Percentiles rank a stretch among this genome's conserved stretches.
Conservation (phyloP, 352 stramenopile genomes). For the Phytophthora capsici region DNA sequence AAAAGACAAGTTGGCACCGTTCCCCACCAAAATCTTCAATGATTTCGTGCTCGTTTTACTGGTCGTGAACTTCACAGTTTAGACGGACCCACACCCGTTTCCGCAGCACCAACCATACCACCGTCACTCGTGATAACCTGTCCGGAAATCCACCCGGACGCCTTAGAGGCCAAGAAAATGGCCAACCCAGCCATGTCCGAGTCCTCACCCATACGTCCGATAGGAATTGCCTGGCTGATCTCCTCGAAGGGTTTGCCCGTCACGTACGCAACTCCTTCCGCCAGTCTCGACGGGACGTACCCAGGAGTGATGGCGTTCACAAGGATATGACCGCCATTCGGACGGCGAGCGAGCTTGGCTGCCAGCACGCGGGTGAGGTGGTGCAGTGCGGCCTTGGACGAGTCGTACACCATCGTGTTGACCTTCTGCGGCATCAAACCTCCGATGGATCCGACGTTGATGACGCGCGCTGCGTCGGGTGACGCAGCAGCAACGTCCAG, state of each 20-base stretch:
- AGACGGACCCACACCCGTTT: conserved; percentile 47
- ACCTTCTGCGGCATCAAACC: conserved; percentile 89
- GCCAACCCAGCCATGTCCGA: conserved; percentile 94
- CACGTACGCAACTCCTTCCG: conserved; percentile 68
- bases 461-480: conserved; percentile 59
- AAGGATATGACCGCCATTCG: conserved; percentile 90
- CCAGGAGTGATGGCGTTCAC: conserved; percentile 96
- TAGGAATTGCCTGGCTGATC: conserved; percentile 76
- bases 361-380: conserved; percentile 93
- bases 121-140: conserved; percentile 93
- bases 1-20: no score
- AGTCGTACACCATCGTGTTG: conserved; percentile 94
- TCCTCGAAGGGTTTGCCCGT: conserved; percentile 55
- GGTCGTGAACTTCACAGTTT: conserved; percentile 14
- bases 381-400: conserved; percentile 95
- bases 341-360: conserved; percentile 85
- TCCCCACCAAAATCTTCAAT: no score
- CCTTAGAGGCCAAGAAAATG: conserved; percentile 92
- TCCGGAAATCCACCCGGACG: conserved; percentile 92
- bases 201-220: conserved; percentile 82
- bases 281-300: conserved; percentile 93
- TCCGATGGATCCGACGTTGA: conserved; percentile 78
- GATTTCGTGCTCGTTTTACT: no score
- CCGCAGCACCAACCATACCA: conserved; percentile 64
- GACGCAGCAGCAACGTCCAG: conserved; percentile 73